Evolutionary conservation across 768 basidiomycete species (phyloP).

Genomic region (Cubamyces lactineus): DNA sequence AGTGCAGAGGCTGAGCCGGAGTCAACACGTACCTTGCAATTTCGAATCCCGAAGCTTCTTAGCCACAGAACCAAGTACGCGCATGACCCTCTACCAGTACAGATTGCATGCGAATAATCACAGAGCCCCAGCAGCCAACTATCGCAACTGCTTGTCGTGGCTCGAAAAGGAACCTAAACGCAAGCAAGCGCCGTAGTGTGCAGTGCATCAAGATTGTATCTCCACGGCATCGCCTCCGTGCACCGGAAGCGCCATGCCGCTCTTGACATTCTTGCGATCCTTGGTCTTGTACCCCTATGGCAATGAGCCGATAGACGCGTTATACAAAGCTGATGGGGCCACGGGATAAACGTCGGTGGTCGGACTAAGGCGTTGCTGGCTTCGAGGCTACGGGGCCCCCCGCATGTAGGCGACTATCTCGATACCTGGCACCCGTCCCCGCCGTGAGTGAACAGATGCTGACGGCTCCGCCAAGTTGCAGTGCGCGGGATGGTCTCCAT

Average conservation of each 20-base stretch:
- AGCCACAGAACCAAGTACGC: conserved; percentile 11
- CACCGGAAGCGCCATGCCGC: background rate
- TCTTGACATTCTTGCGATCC: no score
- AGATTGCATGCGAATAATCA: background rate
- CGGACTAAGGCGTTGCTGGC: no score
- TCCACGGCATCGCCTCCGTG: background rate
- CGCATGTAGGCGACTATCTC: no score
- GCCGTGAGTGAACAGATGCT: no score
- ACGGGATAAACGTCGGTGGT: no score
- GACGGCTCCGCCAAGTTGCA: no score
- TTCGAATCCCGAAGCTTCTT: conserved; percentile 13
- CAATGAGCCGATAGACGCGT: no score
- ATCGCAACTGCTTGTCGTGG: background rate
- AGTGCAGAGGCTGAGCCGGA: conserved; percentile 9
- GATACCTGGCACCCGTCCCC: no score
- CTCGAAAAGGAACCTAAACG: conserved; percentile 14
- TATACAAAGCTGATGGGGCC: no score
- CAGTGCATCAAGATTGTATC: conserved; percentile 7
- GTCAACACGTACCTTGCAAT: background rate
- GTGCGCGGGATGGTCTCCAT: no score
- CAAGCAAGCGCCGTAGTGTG: background rate
- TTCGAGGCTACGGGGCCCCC: no score
- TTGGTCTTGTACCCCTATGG: no score
- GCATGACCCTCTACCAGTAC: conserved; percentile 1
- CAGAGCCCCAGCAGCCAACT: background rate